Evolutionary conservation across 208 protist genomes (phyloP).

Genomic region (Blastocrithidia nonstop): DNA sequence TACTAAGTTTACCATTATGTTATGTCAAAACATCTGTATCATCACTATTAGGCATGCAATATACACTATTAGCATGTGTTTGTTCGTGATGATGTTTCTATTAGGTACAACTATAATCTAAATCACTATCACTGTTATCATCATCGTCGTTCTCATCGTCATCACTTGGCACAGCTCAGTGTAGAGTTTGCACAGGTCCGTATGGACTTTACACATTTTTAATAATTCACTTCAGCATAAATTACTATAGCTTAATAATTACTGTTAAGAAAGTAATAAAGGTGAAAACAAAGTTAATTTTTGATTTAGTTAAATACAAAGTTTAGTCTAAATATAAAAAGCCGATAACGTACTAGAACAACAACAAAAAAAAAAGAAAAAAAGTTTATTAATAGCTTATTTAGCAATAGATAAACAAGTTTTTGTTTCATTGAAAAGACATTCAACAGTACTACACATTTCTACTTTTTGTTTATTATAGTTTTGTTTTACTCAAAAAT

Average conservation of each 20-base stretch:
- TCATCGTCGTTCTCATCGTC: conserved; percentile 1
- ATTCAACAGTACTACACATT: too few relatives aligned
- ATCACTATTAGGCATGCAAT: too few relatives aligned
- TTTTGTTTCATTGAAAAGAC: too few relatives aligned
- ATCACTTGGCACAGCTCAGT: conserved; percentile 51
- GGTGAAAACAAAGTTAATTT: not conserved
- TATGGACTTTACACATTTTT: conserved; percentile 62
- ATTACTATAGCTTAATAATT: too few relatives aligned
- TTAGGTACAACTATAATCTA: not conserved
- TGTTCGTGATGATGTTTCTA: not conserved
- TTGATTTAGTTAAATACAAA: too few relatives aligned
- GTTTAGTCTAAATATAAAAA: not conserved
- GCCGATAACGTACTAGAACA: not conserved
- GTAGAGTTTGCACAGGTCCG: conserved; percentile 50
- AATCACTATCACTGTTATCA: conserved; percentile 3
- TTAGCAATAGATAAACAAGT: too few relatives aligned
- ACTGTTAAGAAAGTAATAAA: too few relatives aligned
- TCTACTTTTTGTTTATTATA: too few relatives aligned
- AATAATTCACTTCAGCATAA: conserved; percentile 62
- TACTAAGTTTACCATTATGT: too few relatives aligned
- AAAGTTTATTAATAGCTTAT: too few relatives aligned
- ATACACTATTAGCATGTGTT: not conserved
- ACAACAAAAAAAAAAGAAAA: conserved; percentile 3
- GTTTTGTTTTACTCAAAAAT: too few relatives aligned
- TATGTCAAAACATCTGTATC: conserved; percentile 4